Evolutionary conservation across 2,329 filamentous ascomycete genomes (phyloP), one percentile per base, ranked within the genome.

Genomic region (Claviceps sp.): DNA sequence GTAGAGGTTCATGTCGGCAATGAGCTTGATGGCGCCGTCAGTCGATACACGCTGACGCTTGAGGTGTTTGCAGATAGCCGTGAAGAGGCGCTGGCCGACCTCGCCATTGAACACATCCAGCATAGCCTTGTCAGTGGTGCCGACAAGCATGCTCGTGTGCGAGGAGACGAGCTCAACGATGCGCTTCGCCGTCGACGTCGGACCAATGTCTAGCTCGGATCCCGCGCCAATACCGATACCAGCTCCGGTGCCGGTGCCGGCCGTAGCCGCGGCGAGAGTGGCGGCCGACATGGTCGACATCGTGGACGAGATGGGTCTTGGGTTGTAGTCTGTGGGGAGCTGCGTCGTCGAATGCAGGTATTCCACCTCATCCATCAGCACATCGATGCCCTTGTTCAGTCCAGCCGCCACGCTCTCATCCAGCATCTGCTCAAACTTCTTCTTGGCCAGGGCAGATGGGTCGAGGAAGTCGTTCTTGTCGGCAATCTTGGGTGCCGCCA

Each of bases 91-190:
- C 56, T 96, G 78, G 0, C 93, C 93, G 26, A 98, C 91, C 71
- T 98, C 93, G 68, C 93, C 88, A 66, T 95, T 96, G 75, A 98
- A 98, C 14, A 98, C 93, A 63, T 98, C 93, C 26, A 98, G 82
- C 77, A 95, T 95, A 55, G 88, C 91, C 73, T 98, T 98, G 65
- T 98, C 93, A 1, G 91, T 97, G 64, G 88, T 95, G 55, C 93
- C 93, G 4, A 87, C 80, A 13, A 98, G 77, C 88, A 98, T 96
- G 63, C 79, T 82, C 1, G 90, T 97, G 66, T 98, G 93, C 16
- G 85, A 85, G 22, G 83, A 84, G 14, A 97, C 86, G 42, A 97
- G 80, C 43, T 88, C 83, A 26, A 95, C 86, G 48, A 98, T 83
- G 50, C 84, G 83, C 56, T 73, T 76, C 4, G 93, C 90, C 16